Percentiles rank a stretch among this genome's conserved stretches.
Evolutionary conservation across 2,329 filamentous ascomycete species (phyloP).

Genomic region (Fusarium sp.): DNA sequence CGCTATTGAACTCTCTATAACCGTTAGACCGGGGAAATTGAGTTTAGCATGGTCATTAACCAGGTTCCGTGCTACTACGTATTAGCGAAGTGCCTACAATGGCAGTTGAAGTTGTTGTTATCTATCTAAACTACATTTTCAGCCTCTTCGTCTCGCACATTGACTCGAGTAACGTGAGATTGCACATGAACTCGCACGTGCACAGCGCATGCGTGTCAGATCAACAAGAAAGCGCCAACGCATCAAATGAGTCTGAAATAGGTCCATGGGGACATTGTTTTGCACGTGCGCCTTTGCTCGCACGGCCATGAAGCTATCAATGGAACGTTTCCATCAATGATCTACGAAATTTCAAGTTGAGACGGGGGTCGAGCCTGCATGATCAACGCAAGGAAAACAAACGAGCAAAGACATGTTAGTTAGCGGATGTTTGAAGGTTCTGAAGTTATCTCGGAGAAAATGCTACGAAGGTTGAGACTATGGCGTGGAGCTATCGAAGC

Average conservation of each 20-base stretch:
- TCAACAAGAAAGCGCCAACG: slow-evolving; percentile 28
- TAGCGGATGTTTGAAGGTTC: not conserved
- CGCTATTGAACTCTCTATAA: not conserved
- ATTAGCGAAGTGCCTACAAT: not conserved
- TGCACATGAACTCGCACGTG: slow-evolving; percentile 15
- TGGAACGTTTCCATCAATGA: slow-evolving; percentile 31
- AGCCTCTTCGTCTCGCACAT: not conserved
- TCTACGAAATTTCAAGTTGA: slow-evolving; percentile 36
- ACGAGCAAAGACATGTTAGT: slow-evolving; percentile 18
- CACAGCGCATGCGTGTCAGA: slow-evolving; percentile 19
- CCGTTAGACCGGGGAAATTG: not conserved
- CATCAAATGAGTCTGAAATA: slow-evolving; percentile 14
- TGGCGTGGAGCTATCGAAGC: not conserved
- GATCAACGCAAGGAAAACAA: slow-evolving; percentile 39
- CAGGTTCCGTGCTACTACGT: not conserved
- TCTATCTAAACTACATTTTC: not conserved
- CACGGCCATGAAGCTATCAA: slow-evolving; percentile 20
- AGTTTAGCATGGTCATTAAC: not conserved
- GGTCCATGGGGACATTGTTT: not conserved
- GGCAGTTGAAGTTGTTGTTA: not conserved
- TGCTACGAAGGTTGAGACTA: not conserved
- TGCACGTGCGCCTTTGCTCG: slow-evolving; percentile 21
- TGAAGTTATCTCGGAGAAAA: not conserved
- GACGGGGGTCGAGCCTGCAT: slow-evolving; percentile 34
- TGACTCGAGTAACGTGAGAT: not conserved